These are phyloP conservation scores for Ophiognomonia clavigignenti-juglandacearum DNA, from an alignment of 2,329 filamentous ascomycete genomes.

Conservation along the genomic window DNA sequence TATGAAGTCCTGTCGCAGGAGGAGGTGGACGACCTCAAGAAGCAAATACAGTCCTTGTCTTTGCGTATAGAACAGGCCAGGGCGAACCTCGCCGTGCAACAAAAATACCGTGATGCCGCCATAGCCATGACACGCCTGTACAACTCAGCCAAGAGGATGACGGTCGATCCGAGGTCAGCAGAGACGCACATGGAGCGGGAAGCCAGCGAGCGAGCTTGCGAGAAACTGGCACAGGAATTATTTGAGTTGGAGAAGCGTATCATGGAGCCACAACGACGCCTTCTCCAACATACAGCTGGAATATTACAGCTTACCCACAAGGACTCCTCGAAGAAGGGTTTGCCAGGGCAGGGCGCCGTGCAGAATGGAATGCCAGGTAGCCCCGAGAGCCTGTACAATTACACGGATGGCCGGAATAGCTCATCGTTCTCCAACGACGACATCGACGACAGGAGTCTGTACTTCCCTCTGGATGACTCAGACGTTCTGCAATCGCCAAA, in stretches of 20 bases:
- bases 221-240: slow-evolving; percentile 76
- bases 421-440: slow-evolving; percentile 50
- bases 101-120: slow-evolving; percentile 91
- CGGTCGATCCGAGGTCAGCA: slow-evolving; percentile 43
- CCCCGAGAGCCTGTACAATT: slow-evolving; percentile 71
- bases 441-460: slow-evolving; percentile 75
- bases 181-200: slow-evolving; percentile 71
- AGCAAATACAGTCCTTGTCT: slow-evolving; percentile 67
- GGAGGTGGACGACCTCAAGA: slow-evolving; percentile 88
- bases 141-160: slow-evolving; percentile 40
- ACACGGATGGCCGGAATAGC: slow-evolving; percentile 57
- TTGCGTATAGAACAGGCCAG: slow-evolving; percentile 77
- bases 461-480: slow-evolving; percentile 62
- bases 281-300: slow-evolving; percentile 88
- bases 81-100: slow-evolving; percentile 81
- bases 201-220: slow-evolving; percentile 73
- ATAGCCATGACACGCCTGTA: slow-evolving; percentile 81
- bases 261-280: slow-evolving; percentile 66
- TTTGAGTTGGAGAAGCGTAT: slow-evolving; percentile 73
- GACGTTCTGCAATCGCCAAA: slow-evolving; percentile 41
- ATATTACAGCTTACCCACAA: slow-evolving; percentile 88
- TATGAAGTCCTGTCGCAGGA: slow-evolving; percentile 86
- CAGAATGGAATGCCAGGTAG: slow-evolving; percentile 64
- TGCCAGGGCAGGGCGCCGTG: slow-evolving; percentile 35
- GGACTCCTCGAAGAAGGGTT: slow-evolving; percentile 59